Conservation (phyloP, 2,329 filamentous ascomycete species). For the Ophiostoma quercus region DNA sequence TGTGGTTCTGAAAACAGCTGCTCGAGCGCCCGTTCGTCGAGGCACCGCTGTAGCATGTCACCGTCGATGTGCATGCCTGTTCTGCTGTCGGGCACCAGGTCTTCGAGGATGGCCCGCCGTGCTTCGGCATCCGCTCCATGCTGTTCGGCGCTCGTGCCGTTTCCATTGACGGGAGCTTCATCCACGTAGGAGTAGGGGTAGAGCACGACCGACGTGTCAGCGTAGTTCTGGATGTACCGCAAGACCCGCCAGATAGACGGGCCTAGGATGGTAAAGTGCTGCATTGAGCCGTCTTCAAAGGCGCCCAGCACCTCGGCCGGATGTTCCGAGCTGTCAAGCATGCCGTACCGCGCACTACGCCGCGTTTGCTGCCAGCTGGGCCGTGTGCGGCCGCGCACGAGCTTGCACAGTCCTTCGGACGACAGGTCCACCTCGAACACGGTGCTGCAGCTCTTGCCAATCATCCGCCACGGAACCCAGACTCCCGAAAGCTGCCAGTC, state of each 20-base stretch:
- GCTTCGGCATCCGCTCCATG: conserved; percentile 24
- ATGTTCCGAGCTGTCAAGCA: conserved; percentile 40
- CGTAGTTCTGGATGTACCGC: conserved; percentile 66
- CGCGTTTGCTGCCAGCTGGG: conserved; percentile 44
- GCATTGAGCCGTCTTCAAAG: conserved; percentile 63
- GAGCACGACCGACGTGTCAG: conserved; percentile 43
- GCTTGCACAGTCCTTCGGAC: conserved; percentile 49
- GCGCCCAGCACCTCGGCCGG: conserved; percentile 55
- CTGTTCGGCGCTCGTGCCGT: background rate
- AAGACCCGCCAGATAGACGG: conserved; percentile 62
- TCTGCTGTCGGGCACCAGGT: conserved; percentile 35
- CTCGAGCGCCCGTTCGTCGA: conserved; percentile 45
- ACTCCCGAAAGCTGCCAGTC: conserved; percentile 45
- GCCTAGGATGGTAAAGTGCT: conserved; percentile 63
- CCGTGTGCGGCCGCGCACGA: conserved; percentile 50
- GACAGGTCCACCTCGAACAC: conserved; percentile 55
- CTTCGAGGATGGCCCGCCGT: conserved; percentile 33
- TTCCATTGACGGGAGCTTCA: background rate
- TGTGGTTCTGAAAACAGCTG: conserved; percentile 36
- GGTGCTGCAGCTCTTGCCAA: conserved; percentile 40
- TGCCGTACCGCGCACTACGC: conserved; percentile 39
- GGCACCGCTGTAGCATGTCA: conserved; percentile 54
- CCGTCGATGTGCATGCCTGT: conserved; percentile 61
- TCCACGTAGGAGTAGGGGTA: conserved; percentile 45
- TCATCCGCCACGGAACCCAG: conserved; percentile 44